A percentile compares a stretch with the other conserved stretches of the same genome.
These are phyloP conservation scores for Rhodotorula diobovata DNA, from an alignment of 768 basidiomycete genomes.

Conservation along the genomic window DNA sequence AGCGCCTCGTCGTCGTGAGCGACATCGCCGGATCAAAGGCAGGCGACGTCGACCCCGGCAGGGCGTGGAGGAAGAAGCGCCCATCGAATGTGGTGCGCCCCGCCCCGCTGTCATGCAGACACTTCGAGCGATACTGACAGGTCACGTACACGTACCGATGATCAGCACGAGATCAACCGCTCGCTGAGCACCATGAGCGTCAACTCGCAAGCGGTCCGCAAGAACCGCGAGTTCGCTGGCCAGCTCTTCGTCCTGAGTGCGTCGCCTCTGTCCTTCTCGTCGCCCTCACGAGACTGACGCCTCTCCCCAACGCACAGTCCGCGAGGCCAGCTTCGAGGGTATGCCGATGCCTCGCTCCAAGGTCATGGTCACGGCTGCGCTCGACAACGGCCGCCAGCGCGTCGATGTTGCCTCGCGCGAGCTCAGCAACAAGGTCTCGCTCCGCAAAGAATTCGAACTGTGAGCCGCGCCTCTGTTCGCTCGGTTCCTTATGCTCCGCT, in stretches of 20 bases:
- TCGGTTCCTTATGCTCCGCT: not conserved
- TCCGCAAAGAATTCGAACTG: conserved; percentile 89
- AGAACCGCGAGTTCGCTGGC: conserved; percentile 72
- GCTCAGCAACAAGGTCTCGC: conserved; percentile 58
- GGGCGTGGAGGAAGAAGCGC: conserved; percentile 79
- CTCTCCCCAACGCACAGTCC: conserved; percentile 53
- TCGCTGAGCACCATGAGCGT: conserved; percentile 73
- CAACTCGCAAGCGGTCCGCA: conserved; percentile 74
- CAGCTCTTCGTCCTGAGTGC: conserved; percentile 91
- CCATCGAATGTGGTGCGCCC: conserved; percentile 86
- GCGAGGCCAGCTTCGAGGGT: conserved; percentile 66
- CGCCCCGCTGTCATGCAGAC: not conserved
- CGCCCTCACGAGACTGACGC: conserved; percentile 27
- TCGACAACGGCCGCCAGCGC: conserved; percentile 95
- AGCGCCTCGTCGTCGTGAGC: conserved; percentile 74
- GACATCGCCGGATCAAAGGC: conserved; percentile 63
- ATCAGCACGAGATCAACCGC: conserved; percentile 20
- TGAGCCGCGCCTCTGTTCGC: conserved; percentile 49
- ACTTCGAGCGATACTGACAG: not conserved
- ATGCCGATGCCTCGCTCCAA: conserved; percentile 73
- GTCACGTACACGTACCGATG: too few relatives aligned
- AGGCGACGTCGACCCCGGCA: conserved; percentile 74
- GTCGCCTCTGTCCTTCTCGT: conserved; percentile 35
- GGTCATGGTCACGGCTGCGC: conserved; percentile 72
- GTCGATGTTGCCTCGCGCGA: conserved; percentile 66